Conservation (phyloP, 2,329 filamentous ascomycete genomes). For the Teratosphaeria zuluensis region DNA sequence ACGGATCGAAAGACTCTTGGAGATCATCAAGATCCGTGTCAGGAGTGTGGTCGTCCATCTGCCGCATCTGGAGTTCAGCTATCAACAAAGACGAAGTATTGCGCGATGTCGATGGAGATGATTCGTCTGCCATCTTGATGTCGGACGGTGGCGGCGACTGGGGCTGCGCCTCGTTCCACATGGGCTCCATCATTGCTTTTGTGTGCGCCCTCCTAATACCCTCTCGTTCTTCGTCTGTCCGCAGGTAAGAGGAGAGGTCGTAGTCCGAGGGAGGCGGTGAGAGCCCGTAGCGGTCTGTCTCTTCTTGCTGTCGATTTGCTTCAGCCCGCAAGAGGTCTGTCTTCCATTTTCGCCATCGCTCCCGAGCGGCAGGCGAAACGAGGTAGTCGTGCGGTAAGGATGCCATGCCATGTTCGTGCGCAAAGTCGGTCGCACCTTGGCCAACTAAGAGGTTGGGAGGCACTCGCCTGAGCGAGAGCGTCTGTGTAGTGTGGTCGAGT, state of each 20-base stretch:
- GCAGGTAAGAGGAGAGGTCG: conserved; percentile 5
- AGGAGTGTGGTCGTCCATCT: not conserved
- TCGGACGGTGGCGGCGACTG: conserved; percentile 24
- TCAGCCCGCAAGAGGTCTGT: conserved; percentile 58
- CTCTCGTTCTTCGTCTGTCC: conserved; percentile 13
- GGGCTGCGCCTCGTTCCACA: conserved; percentile 27
- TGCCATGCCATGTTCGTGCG: conserved; percentile 64
- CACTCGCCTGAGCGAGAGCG: conserved; percentile 76
- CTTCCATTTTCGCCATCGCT: conserved; percentile 71
- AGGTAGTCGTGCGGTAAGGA: conserved; percentile 66
- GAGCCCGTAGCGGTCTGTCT: conserved; percentile 11
- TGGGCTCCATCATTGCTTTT: conserved; percentile 20
- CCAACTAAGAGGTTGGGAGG: conserved; percentile 88
- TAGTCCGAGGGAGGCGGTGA: conserved; percentile 14
- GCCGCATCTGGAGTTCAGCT: not conserved
- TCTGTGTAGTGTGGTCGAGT: conserved; percentile 64
- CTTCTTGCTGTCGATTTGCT: conserved; percentile 30
- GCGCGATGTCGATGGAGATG: conserved; percentile 5
- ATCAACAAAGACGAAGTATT: conserved; percentile 4
- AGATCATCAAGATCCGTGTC: conserved; percentile 10
- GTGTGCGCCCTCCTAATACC: conserved; percentile 30
- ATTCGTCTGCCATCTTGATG: conserved; percentile 2
- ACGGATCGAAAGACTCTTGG: conserved; percentile 19
- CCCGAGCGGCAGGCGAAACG: conserved; percentile 67
- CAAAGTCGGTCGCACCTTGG: conserved; percentile 78